Evolutionary conservation across 345 rosid species (phyloP), one percentile per base, ranked within the genome.

Genomic region (Brassica carinata): DNA sequence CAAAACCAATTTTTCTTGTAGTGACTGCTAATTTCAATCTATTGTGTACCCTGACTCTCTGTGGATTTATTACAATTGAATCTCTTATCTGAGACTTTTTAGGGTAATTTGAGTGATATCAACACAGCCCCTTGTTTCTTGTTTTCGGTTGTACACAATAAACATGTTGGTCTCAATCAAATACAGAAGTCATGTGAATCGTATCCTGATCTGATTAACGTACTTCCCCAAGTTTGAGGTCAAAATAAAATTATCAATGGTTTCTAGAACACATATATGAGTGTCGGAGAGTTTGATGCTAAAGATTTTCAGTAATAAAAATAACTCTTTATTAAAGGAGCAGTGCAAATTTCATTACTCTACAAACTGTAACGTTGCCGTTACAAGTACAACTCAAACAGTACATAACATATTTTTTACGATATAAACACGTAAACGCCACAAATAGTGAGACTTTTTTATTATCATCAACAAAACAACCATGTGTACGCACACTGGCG

Each of bases 291-390:
- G 31, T 15, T n/a, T 7, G 19, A 48, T 48, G 13, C 14, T 38
- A 30, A 74, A 30, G 48, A 48, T 29, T 74, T 33, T 53, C 6
- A 67, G 43, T 36, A 67, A 30, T 53, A 51, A 76, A 36, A 11
- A 76, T 2, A 55, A 34, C 7, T 67, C 27, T 67, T 67, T 55
- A 67, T 76, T 55, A 7, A 55, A n/a, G 30, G 14, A 18, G 36
- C 53, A 64, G 9, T 64, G 64, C 64, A 75, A 31, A 33, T 75
- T 48, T 51, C 62, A 74, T 64, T 75, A 75, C 71, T 48, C 61
- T 14, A 8, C 31, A 48, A 30, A 68, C 34, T 64, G 72, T 75
- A 65, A 65, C 33, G 53, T 53, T 53, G 71, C 78, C 64, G 33
- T 15, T 51, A 64, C 29, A 23, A 63, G 18, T 63, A 33, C 23